Base-by-base conservation (phyloP, 768 basidiomycete species). In the Cystofilobasidium macerans region DNA sequence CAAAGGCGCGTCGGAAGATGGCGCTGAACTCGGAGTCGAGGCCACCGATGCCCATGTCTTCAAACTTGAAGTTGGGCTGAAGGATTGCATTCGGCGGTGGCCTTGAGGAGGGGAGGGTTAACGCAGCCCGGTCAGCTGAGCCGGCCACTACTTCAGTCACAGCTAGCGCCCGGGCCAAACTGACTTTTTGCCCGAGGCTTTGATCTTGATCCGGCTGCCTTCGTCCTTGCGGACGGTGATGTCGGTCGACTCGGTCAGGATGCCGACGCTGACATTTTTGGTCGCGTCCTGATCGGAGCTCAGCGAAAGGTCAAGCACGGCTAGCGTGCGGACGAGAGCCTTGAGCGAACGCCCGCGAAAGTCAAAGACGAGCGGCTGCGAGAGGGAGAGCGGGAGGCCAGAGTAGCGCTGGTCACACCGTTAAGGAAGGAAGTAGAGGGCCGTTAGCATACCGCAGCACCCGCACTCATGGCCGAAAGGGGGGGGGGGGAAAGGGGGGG, bases 1-100 rank as follows among this genome's bases (percentile, higher is more conserved):
- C 93, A 74, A 99, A 99, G 0, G 95, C 95, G 72, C 95, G 87
- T 74, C 95, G 88, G 81, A 99, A 99, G 73, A 99, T 99, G 48
- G 90, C 86, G 64, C 84, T 84, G 74, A 99, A 99, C 74, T 99
- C 95, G 11, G 84, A 80, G 75, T 99, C 95, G 38, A 99, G 80
- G 72, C 95, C 95, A 73, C 95, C 95, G 72, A 99, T 98, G 22
- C 95, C 95, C 94, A 99, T 98, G 75, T 99, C 95, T 73, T 94
- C 89, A 69, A 99, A 99, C 77, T 95, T 98, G 83, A 99, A 99
- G 77, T 97, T 97, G 1, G 95, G 91, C 0, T 91, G 86, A 13
- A 99, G 82, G 71, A 99, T 94, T 0, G 95, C 91, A 74, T 97
- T 98, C 9, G 92, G 84, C 7, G 91, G 85, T 0, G 89, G 84